Conservation (phyloP, 2,329 filamentous ascomycete genomes). For the Fusarium anthophilum region DNA sequence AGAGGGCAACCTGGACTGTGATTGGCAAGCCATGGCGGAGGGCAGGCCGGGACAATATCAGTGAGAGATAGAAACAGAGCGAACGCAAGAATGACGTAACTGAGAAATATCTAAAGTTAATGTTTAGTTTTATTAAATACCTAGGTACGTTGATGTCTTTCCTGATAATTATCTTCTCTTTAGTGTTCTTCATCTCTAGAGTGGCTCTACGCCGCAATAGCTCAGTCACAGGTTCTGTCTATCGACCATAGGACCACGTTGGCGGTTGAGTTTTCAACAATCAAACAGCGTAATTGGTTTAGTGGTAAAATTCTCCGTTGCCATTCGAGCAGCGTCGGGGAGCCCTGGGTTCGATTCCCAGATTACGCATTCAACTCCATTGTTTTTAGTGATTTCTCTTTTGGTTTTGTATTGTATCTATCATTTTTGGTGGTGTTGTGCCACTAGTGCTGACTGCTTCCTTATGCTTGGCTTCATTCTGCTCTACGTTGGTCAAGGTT, state of each 20-base stretch:
- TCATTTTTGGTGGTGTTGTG: background rate
- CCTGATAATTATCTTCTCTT: background rate
- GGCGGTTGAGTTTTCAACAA: rapidly evolving
- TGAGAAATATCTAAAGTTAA: too few relatives aligned
- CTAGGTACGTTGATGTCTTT: background rate
- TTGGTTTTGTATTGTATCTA: background rate
- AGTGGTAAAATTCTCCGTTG: constrained; percentile 29
- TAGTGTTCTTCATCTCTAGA: background rate
- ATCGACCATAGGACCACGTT: rapidly evolving
- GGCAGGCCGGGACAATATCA: background rate
- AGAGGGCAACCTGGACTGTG: background rate
- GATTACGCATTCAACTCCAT: background rate
- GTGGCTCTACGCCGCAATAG: background rate
- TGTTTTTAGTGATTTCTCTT: background rate
- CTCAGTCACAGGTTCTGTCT: background rate
- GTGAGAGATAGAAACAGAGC: background rate
- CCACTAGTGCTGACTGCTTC: background rate
- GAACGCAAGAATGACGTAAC: background rate
- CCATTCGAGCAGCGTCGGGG: constrained; percentile 15
- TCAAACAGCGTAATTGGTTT: constrained; percentile 14
- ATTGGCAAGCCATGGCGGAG: background rate
- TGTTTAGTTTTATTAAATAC: too few relatives aligned
- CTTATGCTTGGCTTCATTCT: background rate
- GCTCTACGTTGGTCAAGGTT: background rate
- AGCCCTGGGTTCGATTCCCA: constrained; percentile 25